Percentiles rank a stretch among this genome's conserved stretches.
Conservation (phyloP, 257 asterid genomes). For the Anisodus tanguticus region DNA sequence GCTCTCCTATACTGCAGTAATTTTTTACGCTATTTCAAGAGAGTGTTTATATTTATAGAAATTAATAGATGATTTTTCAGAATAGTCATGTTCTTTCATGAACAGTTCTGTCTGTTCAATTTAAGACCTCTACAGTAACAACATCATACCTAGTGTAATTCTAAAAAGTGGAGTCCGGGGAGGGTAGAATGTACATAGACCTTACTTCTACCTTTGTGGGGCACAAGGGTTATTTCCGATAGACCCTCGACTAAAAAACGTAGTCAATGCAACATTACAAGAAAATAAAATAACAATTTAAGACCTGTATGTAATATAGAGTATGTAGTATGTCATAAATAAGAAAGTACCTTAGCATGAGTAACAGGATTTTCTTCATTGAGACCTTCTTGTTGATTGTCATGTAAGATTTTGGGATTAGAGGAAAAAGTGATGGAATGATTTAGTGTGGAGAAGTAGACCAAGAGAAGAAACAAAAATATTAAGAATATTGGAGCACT, state of each 20-base stretch:
- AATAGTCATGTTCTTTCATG: not conserved
- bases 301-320: too few relatives aligned
- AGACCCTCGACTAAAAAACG: too few relatives aligned
- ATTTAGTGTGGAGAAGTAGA: constrained; percentile 25
- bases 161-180: too few relatives aligned
- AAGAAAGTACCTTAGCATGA: not conserved
- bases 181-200: too few relatives aligned
- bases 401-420: not conserved
- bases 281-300: too few relatives aligned
- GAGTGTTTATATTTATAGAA: not conserved
- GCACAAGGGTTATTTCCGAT: too few relatives aligned
- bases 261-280: too few relatives aligned
- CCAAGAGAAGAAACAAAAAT: constrained; percentile 5
- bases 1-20: too few relatives aligned
- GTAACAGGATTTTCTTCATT: not conserved
- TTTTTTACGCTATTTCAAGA: not conserved
- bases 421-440: not conserved
- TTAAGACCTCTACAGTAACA: not conserved
- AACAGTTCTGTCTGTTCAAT: not conserved
- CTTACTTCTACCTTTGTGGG: too few relatives aligned
- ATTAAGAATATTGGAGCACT: constrained; percentile 3
- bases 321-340: too few relatives aligned
- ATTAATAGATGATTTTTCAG: not conserved
- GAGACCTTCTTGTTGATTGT: not conserved
- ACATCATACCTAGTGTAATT: too few relatives aligned